A percentile compares a stretch with the other conserved stretches of the same genome.
Conservation (phyloP, 2,329 filamentous ascomycete species). For the Aureobasidium sp. region DNA sequence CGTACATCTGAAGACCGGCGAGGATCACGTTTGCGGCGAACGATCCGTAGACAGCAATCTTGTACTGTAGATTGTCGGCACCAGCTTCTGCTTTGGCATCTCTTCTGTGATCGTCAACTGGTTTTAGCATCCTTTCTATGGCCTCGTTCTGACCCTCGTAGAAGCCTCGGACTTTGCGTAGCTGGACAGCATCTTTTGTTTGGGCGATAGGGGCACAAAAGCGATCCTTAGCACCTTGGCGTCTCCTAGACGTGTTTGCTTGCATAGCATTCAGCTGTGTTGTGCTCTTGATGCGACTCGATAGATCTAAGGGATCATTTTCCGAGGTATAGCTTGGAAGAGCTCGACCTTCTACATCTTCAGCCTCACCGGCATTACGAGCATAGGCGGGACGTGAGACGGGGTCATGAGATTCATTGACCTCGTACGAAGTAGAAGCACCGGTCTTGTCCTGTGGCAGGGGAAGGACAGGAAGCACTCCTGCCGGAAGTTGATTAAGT, state of each 20-base stretch:
- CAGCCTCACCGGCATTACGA: slow-evolving; percentile 24
- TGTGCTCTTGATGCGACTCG: slow-evolving; percentile 67
- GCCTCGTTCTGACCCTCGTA: slow-evolving; percentile 89
- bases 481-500: slow-evolving; percentile 15
- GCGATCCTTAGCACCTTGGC: slow-evolving; percentile 39
- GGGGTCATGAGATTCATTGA: slow-evolving; percentile 29
- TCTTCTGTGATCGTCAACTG: slow-evolving; percentile 81
- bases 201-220: slow-evolving; percentile 32
- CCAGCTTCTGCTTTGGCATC: slow-evolving; percentile 73
- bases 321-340: slow-evolving; percentile 54
- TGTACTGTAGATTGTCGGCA: slow-evolving; percentile 71
- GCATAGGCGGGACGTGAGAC: slow-evolving; percentile 30
- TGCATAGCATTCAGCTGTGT: slow-evolving; percentile 68
- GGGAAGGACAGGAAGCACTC: slow-evolving; percentile 22
- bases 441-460: slow-evolving; percentile 24
- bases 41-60: slow-evolving; percentile 58
- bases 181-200: slow-evolving; percentile 35
- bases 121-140: slow-evolving; percentile 85
- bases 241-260: slow-evolving; percentile 73
- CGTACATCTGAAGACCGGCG: slow-evolving; percentile 78
- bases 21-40: slow-evolving; percentile 77
- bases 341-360: slow-evolving; percentile 41
- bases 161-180: slow-evolving; percentile 64
- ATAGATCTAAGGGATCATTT: slow-evolving; percentile 76
- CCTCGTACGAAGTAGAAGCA: slow-evolving; percentile 36